Evolutionary conservation across 75 land plant genomes (phyloP), one percentile per base, ranked within the genome.

Genomic region (Cunninghamia lanceolata): DNA sequence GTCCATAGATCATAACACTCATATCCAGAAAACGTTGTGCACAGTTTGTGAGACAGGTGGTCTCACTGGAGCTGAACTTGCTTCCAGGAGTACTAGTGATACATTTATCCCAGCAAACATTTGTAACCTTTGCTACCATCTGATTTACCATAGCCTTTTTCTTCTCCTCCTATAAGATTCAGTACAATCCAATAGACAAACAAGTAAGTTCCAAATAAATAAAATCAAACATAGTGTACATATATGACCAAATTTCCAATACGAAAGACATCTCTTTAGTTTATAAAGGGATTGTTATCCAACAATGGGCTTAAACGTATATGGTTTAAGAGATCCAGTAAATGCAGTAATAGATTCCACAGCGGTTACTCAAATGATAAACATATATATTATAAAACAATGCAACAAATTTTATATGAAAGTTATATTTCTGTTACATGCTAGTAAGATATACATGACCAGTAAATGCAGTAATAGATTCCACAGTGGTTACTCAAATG

Each of bases 21-120:
- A 97, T 88, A 83, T 97, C 99, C 86, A 97, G 30, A 82, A 90
- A 97, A 0, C 98, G 92, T 56, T 93, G 95, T 47, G 99, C 98
- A 85, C 99, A 97, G 85, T 97, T 94, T 84, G 94, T 90, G 11
- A 97, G 95, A 75, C 99, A 97, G 14, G 88, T 35, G 14, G 94
- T 34, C 68, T 97, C 99, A 82, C 99, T 92, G n/a, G 98, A 96
- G 89, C 99, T 96, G 86, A 97, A 93, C 87, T 96, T 97, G 90
- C 95, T 96, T 40, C 98, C 98, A 17, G 98, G 98, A n/a, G 98
- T 91, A 39, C 94, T 68, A 0, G 98, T 95, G 85, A 97, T 94
- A 91, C 99, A 97, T 52, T 97, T 97, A 79, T 97, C 99, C 99
- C 99, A 97, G 89, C 99, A 97, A 0, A 88, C 93, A 84, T 83